Conservation (phyloP, 176 grass and related monocot genomes). For the Chrysopogon serrulatus region DNA sequence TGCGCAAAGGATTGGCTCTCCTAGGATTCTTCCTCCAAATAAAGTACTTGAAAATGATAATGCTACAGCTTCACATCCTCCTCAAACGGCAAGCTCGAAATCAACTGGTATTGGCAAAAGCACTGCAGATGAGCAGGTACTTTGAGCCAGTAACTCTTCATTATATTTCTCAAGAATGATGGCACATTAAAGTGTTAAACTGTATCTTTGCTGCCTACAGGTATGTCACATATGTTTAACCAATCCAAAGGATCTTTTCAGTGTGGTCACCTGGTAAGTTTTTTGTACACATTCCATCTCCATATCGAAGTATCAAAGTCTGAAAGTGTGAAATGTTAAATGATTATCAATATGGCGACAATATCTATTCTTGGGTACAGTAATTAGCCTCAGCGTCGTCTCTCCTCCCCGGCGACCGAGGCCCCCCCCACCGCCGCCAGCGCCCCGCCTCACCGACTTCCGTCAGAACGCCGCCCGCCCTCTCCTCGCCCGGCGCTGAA, state of each 20-base stretch:
- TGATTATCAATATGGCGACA: neutral
- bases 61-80: constrained; percentile 35
- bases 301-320: neutral
- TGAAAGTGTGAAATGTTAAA: constrained; percentile 1
- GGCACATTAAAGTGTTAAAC: neutral
- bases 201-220: constrained; percentile 32
- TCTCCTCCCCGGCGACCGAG: too few species aligned
- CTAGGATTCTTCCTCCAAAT: constrained; percentile 67
- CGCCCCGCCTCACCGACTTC: too few species aligned
- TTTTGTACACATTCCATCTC: neutral
- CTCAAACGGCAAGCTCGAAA: constrained; percentile 16
- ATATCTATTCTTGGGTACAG: too few species aligned
- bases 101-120: constrained; percentile 19
- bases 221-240: constrained; percentile 90
- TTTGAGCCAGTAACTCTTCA: neutral
- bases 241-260: constrained; percentile 89
- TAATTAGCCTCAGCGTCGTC: too few species aligned
- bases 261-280: constrained; percentile 91
- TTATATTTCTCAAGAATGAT: neutral
- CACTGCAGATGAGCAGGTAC: constrained; percentile 55
- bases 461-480: too few species aligned
- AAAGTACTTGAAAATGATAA: constrained; percentile 62
- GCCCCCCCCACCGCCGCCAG: too few species aligned
- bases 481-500: too few species aligned
- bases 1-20: constrained; percentile 20